A percentile compares a stretch with the other conserved stretches of the same genome.
These are phyloP conservation scores for Fragaria nilgerrensis DNA, from an alignment of 306 rosid species.

Conservation along the genomic window DNA sequence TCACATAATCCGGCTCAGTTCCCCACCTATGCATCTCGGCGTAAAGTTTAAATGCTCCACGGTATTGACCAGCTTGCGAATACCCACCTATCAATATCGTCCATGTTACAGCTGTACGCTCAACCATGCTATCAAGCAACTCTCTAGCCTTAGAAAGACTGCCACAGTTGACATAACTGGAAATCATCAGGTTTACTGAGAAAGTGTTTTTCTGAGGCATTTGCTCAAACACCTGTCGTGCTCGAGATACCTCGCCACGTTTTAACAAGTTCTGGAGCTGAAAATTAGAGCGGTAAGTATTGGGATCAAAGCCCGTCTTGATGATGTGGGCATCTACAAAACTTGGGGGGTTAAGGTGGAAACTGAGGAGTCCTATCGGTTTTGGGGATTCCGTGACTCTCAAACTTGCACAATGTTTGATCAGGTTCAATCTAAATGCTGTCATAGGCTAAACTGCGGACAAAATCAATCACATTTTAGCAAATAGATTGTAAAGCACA, in stretches of 20 bases:
- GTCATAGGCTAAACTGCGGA: slow-evolving; percentile 26
- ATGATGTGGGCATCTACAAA: slow-evolving; percentile 53
- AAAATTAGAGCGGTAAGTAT: slow-evolving; percentile 63
- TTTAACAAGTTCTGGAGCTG: slow-evolving; percentile 35
- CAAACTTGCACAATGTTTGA: slow-evolving; percentile 35
- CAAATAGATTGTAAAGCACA: background rate
- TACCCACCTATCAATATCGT: slow-evolving; percentile 77
- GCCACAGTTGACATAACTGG: slow-evolving; percentile 60
- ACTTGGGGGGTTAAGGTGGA: slow-evolving; percentile 29
- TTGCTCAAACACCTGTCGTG: slow-evolving; percentile 65
- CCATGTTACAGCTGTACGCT: slow-evolving; percentile 76
- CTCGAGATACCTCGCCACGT: slow-evolving; percentile 49
- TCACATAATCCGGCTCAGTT: slow-evolving; percentile 56
- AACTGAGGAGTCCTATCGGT: slow-evolving; percentile 27
- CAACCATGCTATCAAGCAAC: slow-evolving; percentile 60
- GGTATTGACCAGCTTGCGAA: slow-evolving; percentile 41
- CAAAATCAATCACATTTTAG: background rate
- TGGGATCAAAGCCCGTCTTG: slow-evolving; percentile 75
- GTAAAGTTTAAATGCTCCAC: slow-evolving; percentile 60
- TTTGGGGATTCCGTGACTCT: slow-evolving; percentile 29
- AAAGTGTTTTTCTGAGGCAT: slow-evolving; percentile 68
- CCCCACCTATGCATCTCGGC: slow-evolving; percentile 60
- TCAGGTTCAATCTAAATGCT: slow-evolving; percentile 30
- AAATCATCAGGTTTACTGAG: slow-evolving; percentile 67
- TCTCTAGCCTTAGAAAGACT: slow-evolving; percentile 53